These are phyloP conservation scores for Sicyos edulis DNA, from an alignment of 306 rosid genomes.

Conservation along the genomic window DNA sequence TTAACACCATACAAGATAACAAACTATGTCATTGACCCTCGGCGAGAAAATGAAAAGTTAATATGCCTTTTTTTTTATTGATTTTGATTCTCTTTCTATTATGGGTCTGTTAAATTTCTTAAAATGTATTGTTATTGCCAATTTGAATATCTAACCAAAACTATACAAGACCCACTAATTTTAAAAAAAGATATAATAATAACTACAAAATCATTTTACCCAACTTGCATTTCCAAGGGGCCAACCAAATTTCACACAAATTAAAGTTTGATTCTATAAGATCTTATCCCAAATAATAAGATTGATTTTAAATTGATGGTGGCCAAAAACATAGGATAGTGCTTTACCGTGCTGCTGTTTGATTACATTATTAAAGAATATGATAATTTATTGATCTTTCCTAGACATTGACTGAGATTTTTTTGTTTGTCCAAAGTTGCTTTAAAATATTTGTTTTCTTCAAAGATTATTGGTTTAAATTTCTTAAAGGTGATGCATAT, in stretches of 20 bases:
- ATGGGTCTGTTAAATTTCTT: background rate
- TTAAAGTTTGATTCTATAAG: conserved; percentile 11
- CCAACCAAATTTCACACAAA: background rate
- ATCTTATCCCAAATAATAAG: background rate
- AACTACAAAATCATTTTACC: background rate
- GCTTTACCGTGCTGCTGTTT: background rate
- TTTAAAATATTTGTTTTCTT: background rate
- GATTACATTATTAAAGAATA: background rate
- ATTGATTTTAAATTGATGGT: conserved; percentile 1
- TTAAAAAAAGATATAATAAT: background rate
- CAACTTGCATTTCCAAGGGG: conserved; percentile 11
- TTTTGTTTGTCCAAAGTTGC: conserved; percentile 1
- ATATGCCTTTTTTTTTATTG: background rate
- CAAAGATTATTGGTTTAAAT: background rate
- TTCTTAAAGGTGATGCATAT: background rate
- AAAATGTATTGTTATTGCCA: too few relatives aligned
- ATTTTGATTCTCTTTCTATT: background rate
- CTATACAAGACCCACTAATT: background rate
- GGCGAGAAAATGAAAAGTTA: background rate
- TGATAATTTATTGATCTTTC: background rate
- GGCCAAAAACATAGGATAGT: background rate
- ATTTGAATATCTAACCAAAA: background rate
- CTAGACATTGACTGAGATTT: background rate
- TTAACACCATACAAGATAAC: too few relatives aligned
- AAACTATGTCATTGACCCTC: too few relatives aligned